phyloP scores from a whole-genome alignment of 345 rosid species.

The Psidium guajava region DNA sequence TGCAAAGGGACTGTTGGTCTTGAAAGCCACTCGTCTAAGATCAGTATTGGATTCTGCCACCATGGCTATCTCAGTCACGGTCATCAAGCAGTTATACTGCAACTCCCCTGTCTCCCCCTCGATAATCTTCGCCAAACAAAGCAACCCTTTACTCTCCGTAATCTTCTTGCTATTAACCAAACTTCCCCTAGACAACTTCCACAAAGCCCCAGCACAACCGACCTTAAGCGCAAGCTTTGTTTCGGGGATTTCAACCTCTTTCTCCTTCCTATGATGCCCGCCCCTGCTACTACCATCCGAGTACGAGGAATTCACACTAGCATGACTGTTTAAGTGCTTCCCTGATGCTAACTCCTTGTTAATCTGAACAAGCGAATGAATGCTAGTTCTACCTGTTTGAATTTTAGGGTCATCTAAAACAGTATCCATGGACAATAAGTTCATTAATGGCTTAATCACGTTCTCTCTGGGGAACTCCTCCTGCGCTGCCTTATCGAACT shows the following conservation, averaged over 20 bases:
- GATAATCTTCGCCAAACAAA: constrained; percentile 40
- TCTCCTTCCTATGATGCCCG: constrained; percentile 27
- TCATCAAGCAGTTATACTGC: constrained; percentile 41
- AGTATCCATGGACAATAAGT: constrained; percentile 25
- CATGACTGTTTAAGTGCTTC: not conserved
- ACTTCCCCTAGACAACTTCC: constrained; percentile 32
- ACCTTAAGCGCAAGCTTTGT: constrained; percentile 24
- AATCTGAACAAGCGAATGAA: constrained; percentile 44
- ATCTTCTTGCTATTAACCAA: constrained; percentile 28
- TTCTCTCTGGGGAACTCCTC: constrained; percentile 39
- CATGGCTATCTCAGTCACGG: constrained; percentile 30
- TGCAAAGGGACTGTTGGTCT: constrained; percentile 51
- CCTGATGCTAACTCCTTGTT: constrained; percentile 26
- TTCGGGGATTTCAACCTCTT: constrained; percentile 28
- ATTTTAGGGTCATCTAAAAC: constrained; percentile 12
- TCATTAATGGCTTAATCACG: constrained; percentile 35
- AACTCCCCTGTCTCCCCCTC: constrained; percentile 37
- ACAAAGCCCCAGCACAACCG: constrained; percentile 39
- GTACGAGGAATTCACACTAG: constrained; percentile 1
- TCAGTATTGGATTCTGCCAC: constrained; percentile 42
- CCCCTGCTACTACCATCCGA: constrained; percentile 33
- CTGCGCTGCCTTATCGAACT: constrained; percentile 23
- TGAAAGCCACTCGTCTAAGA: constrained; percentile 43
- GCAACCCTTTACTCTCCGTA: constrained; percentile 42
- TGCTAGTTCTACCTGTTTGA: constrained; percentile 17